Evolutionary conservation across 352 stramenopile species (phyloP), one percentile per base, ranked within the genome.

Genomic region (Phytophthora colocasiae): DNA sequence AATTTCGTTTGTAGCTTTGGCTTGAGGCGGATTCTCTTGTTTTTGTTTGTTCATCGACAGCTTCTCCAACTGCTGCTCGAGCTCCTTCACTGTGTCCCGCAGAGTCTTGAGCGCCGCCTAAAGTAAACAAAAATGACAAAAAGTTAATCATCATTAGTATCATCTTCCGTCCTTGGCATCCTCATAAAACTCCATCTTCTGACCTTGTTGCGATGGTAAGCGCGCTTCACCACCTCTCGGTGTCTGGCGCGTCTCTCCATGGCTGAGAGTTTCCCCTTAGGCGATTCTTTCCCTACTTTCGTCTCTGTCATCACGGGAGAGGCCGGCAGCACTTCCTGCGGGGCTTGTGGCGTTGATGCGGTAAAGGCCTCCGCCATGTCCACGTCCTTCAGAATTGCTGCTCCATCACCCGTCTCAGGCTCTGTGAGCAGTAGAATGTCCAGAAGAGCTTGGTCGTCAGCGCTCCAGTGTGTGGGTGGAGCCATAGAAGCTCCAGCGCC

Each of bases 151-250:
- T 6, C 15, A 9, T 62, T 10, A 53, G 40, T 32, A 40, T 19
- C 47, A 55, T 11, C 19, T n/a, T 38, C 0, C 40, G 31, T 24
- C 22, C 1, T 3, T 14, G 14, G 31, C 56, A 53, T n/a, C 14
- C 36, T 31, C 19, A 15, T 22, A 40, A 10, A 10, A 48, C 39
- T 36, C 15, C 48, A 61, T 53, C 19, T 38, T 43, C 24, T 6
- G 44, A 89, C 83, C 70, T 92, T 92, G 56, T 85, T 92, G 44
- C 84, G 78, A 32, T 92, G 81, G 51, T 92, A 92, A 6, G 84
- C 87, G n/a, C 84, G 84, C 22, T 81, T 77, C 2, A 92, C 84
- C 43, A 92, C 84, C 58, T 92, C 84, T 29, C 84, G 76, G 47
- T 92, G 84, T 58, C 82, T 71, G 34, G 63, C 80, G 19, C 82